Base-by-base conservation (phyloP, 768 basidiomycete genomes). In the Agrocybe pediades region DNA sequence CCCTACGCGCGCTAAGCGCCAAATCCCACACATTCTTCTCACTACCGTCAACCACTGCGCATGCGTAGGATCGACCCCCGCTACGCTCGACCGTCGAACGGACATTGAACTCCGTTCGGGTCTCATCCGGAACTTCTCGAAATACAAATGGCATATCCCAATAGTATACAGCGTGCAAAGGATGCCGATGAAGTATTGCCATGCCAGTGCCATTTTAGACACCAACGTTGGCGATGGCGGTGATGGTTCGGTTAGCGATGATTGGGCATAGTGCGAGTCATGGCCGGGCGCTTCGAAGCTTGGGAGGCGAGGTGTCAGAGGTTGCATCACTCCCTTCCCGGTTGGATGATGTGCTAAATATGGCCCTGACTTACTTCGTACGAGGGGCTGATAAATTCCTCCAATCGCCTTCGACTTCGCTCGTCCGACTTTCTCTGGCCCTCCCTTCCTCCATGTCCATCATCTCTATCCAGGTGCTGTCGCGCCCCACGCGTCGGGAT, bases 1-100 rank as follows among this genome's bases (percentile, higher is more conserved):
- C 9, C 55, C 55, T 9, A 56, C 40, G 9, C 55, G 49, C 9
- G 55, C 45, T 20, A 56, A 25, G 17, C 49, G 46, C 55, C 55
- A 56, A 19, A 51, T 21, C 16, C 33, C 40, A 25, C 25, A 25
- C 55, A 56, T 56, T 39, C 45, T 51, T 13, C 44, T 17, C 2
- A 56, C 27, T 26, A 45, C 26, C n/a, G 29, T 56, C 7, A 41
- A 16, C 55, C 55, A 56, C 20, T 45, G 45, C 9, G 45, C 36
- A 27, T 56, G 30, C 7, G 24, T 33, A 7, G 55, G 47, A 13
- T 51, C 44, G 16, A 41, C 46, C 19, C 5, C 29, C 39, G 20
- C 29, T 9, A 25, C 4, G n/a, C 46, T 24, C 39, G 40, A 27
- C 8, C 24, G 9, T 33, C 0, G 17, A 8, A 16, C 26, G 17